Conservation (phyloP, 306 rosid genomes). For the Cucurbita moschata region DNA sequence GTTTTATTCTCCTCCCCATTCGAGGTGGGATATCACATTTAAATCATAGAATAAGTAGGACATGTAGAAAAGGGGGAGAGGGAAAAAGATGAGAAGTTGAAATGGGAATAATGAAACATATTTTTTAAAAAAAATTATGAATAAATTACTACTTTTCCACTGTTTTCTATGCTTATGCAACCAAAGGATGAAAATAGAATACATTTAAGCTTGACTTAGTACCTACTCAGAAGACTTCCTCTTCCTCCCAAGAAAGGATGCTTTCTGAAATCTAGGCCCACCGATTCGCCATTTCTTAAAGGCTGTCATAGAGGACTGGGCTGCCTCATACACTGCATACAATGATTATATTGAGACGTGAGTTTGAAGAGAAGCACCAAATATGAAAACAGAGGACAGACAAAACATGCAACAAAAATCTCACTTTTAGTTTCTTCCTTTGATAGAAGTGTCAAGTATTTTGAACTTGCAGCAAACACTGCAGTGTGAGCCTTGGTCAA, state of each 20-base stretch:
- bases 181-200: neutral
- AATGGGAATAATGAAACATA: neutral
- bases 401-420: slow-evolving; percentile 14
- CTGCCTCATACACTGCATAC: slow-evolving; percentile 72
- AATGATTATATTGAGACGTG: neutral
- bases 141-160: neutral
- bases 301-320: slow-evolving; percentile 83
- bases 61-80: no score
- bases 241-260: slow-evolving; percentile 67
- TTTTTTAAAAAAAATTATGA: neutral
- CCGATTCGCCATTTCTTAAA: slow-evolving; percentile 89
- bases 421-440: slow-evolving; percentile 73
- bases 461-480: slow-evolving; percentile 56
- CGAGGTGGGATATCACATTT: no score
- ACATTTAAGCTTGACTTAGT: neutral
- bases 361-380: neutral
- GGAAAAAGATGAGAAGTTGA: no score
- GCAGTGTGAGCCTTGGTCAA: slow-evolving; percentile 83
- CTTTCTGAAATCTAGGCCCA: slow-evolving; percentile 77
- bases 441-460: slow-evolving; percentile 44
- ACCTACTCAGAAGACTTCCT: slow-evolving; percentile 52
- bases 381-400: slow-evolving; percentile 8
- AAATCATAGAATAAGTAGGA: no score
- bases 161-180: neutral
- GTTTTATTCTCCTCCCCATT: no score